Evolutionary conservation across 129 eudicot genomes (phyloP).

Genomic region (Tagetes patula): DNA sequence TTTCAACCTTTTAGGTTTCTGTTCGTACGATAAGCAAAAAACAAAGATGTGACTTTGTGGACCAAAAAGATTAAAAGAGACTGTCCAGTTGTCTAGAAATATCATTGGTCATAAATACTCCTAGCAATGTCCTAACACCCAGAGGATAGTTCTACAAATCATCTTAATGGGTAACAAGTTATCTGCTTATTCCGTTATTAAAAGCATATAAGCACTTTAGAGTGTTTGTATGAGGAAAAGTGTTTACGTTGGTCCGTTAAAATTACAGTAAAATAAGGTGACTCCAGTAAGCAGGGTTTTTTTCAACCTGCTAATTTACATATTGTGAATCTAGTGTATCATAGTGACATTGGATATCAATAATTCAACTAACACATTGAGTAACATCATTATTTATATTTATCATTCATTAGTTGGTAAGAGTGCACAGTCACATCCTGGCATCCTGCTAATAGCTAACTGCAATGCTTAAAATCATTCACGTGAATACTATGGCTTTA

Average conservation of each 20-base stretch:
- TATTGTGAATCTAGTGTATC: neutral
- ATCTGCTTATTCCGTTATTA: neutral
- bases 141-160: neutral
- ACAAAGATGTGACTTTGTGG: too few species aligned
- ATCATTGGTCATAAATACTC: neutral
- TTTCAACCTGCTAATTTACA: neutral
- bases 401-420: neutral
- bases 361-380: neutral
- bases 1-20: neutral
- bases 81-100: neutral
- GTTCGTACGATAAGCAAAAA: neutral
- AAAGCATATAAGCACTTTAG: neutral
- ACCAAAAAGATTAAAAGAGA: neutral
- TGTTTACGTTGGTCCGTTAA: neutral
- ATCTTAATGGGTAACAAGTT: neutral
- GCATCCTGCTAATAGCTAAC: neutral
- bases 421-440: neutral
- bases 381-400: neutral
- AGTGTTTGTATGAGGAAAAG: neutral
- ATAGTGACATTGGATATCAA: neutral
- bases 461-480: neutral
- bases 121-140: neutral
- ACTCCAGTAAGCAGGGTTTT: neutral
- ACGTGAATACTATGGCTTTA: too few species aligned
- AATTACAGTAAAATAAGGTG: neutral